Evolutionary conservation across 2,329 filamentous ascomycete genomes (phyloP).

Genomic region (Endocalyx cinctus): DNA sequence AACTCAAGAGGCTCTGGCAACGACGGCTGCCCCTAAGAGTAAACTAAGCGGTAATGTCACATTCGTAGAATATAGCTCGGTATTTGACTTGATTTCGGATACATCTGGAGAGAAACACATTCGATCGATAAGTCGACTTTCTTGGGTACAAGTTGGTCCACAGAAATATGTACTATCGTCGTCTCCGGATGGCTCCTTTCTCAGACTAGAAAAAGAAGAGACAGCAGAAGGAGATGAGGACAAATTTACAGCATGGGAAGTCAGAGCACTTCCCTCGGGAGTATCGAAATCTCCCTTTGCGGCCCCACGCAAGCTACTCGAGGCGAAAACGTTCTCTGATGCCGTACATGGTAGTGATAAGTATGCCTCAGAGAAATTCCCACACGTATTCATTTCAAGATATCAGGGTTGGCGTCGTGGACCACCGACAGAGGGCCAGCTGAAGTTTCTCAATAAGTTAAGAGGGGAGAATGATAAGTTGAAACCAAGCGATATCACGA

Average conservation of each 20-base stretch:
- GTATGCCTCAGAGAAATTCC: slow-evolving; percentile 64
- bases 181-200: slow-evolving; percentile 57
- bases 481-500: slow-evolving; percentile 56
- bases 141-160: slow-evolving; percentile 78
- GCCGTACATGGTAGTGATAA: slow-evolving; percentile 84
- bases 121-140: slow-evolving; percentile 64
- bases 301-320: slow-evolving; percentile 63
- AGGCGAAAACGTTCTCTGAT: slow-evolving; percentile 61
- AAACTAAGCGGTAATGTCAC: slow-evolving; percentile 46
- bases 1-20: slow-evolving; percentile 14
- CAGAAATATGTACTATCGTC: slow-evolving; percentile 68
- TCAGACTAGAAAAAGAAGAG: slow-evolving; percentile 46
- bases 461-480: slow-evolving; percentile 51
- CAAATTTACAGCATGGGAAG: slow-evolving; percentile 41
- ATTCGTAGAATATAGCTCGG: slow-evolving; percentile 86
- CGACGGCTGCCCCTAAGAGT: neutral
- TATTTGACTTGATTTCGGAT: slow-evolving; percentile 87
- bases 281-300: slow-evolving; percentile 57
- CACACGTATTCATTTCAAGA: slow-evolving; percentile 61
- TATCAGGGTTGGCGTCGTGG: slow-evolving; percentile 64
- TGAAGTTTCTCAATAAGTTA: slow-evolving; percentile 66
- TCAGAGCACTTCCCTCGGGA: slow-evolving; percentile 41
- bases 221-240: slow-evolving; percentile 20
- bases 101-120: slow-evolving; percentile 75
- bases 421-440: slow-evolving; percentile 60